These are phyloP conservation scores for Bretschneidera sinensis DNA, from an alignment of 345 rosid genomes.

Conservation along the genomic window DNA sequence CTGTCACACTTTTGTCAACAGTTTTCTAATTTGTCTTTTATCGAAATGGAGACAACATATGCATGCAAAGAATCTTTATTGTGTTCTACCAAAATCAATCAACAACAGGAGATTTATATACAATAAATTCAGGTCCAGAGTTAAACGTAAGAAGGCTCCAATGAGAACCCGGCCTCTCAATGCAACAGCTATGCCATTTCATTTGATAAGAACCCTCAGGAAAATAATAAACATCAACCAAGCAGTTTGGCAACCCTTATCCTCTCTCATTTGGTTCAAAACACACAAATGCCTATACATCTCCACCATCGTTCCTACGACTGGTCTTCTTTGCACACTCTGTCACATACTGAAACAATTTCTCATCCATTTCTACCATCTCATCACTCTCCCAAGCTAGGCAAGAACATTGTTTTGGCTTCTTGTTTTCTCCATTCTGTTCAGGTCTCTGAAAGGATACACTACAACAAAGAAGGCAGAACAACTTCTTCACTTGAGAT, in stretches of 20 bases:
- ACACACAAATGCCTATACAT: slow-evolving; percentile 25
- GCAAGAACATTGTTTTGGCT: slow-evolving; percentile 12
- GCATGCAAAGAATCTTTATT: too few species aligned
- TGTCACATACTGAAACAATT: slow-evolving; percentile 37
- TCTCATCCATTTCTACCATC: slow-evolving; percentile 41
- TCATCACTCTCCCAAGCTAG: slow-evolving; percentile 44
- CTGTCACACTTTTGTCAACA: too few species aligned
- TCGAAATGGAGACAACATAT: too few species aligned
- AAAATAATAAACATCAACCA: slow-evolving; percentile 68
- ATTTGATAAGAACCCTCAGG: slow-evolving; percentile 52
- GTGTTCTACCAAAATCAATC: too few species aligned
- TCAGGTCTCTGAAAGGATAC: slow-evolving; percentile 31
- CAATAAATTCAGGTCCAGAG: slow-evolving; percentile 41
- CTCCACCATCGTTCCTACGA: slow-evolving; percentile 14
- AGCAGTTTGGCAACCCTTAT: slow-evolving; percentile 73
- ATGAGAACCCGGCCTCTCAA: slow-evolving; percentile 53
- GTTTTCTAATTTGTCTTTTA: too few species aligned
- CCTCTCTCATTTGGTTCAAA: slow-evolving; percentile 51
- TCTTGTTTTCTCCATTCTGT: slow-evolving; percentile 19
- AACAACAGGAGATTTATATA: slow-evolving; percentile 20
- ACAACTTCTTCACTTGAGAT: slow-evolving; percentile 31
- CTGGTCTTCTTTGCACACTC: slow-evolving; percentile 22
- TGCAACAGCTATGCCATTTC: slow-evolving; percentile 75
- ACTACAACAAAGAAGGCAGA: slow-evolving; percentile 50
- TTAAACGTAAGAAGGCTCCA: slow-evolving; percentile 73